Evolutionary conservation across 208 protist species (phyloP), one percentile per base, ranked within the genome.

Genomic region (Acanthamoeba healyi): DNA sequence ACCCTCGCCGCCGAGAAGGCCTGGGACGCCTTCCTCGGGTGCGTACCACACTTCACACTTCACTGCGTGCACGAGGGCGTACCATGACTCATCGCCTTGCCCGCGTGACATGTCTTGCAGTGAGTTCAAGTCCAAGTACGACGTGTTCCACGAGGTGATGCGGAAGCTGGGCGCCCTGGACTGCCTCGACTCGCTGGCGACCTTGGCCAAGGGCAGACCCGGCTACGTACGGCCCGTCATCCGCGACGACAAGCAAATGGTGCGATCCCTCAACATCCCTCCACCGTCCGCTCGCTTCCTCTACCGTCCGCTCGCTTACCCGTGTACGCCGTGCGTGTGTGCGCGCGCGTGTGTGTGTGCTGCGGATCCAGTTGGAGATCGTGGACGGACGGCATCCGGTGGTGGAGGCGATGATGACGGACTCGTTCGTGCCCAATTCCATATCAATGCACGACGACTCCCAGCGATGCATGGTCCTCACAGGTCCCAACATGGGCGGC

Each of bases 401-500:
- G 49, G 94, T 96, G 46, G 93, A 94, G 46, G 91, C 92, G 0
- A 0, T 94, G 5, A 94, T 94, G 42, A 44, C 40, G 22, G 94
- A 95, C 19, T 12, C 79, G 34, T 94, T 90, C 63, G 95, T 96
- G 51, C 95, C 95, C 49, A 96, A 96, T 34, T n/a, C 72, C 32
- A 92, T 95, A 24, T 38, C 24, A 10, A 56, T 96, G 36, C 34
- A 63, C 51, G 54, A 17, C 6, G 89, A 95, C 44, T 82, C 46
- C 15, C 54, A 46, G 67, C 90, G 72, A 10, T 89, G 46, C 81
- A 56, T 95, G 94, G 32, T 96, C 42, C 51, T 96, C 29, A 96
- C 95, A 12, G 94, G 96, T 9, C 96, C 96, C 29, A 97, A 97
- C 94, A 97, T 97, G 96, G 95, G 95, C 44, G 96, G 96, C 56